Evolutionary conservation across 768 basidiomycete species (phyloP).

Genomic region (Neoboletus brunneissimus): DNA sequence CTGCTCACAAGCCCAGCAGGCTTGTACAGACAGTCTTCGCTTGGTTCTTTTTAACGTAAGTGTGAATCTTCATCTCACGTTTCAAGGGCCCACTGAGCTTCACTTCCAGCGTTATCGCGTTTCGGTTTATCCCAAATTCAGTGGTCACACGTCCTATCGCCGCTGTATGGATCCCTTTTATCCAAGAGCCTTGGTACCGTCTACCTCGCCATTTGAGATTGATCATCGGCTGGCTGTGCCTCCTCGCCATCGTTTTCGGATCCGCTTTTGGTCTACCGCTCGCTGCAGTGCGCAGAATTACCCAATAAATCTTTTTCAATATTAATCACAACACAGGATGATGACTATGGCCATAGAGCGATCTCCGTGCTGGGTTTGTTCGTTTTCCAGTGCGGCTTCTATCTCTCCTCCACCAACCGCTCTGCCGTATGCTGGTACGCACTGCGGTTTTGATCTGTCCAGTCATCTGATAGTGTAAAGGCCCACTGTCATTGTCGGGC

Average conservation of each 20-base stretch:
- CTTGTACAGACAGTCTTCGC: conserved; percentile 79
- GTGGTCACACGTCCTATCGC: conserved; percentile 68
- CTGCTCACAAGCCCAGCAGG: conserved; percentile 39
- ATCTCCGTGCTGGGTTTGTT: conserved; percentile 79
- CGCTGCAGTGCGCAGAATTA: conserved; percentile 40
- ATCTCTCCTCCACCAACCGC: conserved; percentile 59
- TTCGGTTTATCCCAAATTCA: conserved; percentile 78
- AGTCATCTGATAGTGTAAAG: conserved; percentile 32
- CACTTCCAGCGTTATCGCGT: conserved; percentile 61
- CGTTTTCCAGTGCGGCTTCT: conserved; percentile 78
- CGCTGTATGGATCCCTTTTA: conserved; percentile 63
- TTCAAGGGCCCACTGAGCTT: neutral
- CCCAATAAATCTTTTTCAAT: conserved; percentile 4
- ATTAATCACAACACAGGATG: conserved; percentile 40
- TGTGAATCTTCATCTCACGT: conserved; percentile 10
- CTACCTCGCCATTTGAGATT: conserved; percentile 55
- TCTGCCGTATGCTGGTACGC: conserved; percentile 68
- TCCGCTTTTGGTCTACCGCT: conserved; percentile 83
- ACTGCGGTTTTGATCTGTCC: neutral
- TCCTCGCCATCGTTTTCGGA: conserved; percentile 77
- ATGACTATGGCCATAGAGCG: conserved; percentile 73
- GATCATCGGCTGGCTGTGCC: conserved; percentile 69
- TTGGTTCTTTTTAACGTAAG: conserved; percentile 77
- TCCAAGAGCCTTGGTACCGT: conserved; percentile 67
- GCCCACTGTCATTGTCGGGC: conserved; percentile 85